Percentiles rank a stretch among this genome's conserved stretches.
These are phyloP conservation scores for Pythium scleroteichum DNA, from an alignment of 352 stramenopile genomes.

Conservation along the genomic window DNA sequence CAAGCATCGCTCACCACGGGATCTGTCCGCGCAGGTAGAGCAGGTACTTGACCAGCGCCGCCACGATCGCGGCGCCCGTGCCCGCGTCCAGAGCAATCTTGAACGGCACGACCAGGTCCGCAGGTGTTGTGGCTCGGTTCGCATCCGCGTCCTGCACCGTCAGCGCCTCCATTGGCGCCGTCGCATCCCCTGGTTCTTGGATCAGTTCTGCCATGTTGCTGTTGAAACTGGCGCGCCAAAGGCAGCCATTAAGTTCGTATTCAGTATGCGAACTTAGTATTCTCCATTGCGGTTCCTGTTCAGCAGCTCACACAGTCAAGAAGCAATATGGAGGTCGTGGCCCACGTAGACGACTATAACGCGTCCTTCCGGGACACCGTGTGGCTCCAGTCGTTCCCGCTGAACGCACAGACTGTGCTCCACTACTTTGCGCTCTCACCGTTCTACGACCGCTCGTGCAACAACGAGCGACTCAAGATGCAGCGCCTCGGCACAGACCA, in stretches of 20 bases:
- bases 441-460: constrained; percentile 89
- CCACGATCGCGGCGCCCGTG: constrained; percentile 39
- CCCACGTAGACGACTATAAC: constrained; percentile 87
- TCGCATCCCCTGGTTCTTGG: background rate
- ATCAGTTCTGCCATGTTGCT: constrained; percentile 7
- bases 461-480: constrained; percentile 91
- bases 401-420: constrained; percentile 83
- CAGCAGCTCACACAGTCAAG: too few relatives aligned
- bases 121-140: background rate
- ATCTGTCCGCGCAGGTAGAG: constrained; percentile 71
- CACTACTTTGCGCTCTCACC: constrained; percentile 89
- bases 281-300: background rate
- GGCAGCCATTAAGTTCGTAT: too few relatives aligned
- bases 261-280: too few relatives aligned
- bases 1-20: constrained; percentile 39
- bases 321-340: constrained; percentile 62
- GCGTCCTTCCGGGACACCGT: constrained; percentile 87
- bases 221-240: too few relatives aligned
- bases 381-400: constrained; percentile 83
- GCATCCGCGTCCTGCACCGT: background rate
- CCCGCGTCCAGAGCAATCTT: constrained; percentile 45
- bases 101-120: constrained; percentile 39
- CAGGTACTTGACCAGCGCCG: constrained; percentile 49
- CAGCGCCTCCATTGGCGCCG: constrained; percentile 6
- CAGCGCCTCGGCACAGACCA: constrained; percentile 85